These are phyloP conservation scores for Euptelea pleiosperma DNA, from an alignment of 164 flowering plant genomes.

Conservation along the genomic window DNA sequence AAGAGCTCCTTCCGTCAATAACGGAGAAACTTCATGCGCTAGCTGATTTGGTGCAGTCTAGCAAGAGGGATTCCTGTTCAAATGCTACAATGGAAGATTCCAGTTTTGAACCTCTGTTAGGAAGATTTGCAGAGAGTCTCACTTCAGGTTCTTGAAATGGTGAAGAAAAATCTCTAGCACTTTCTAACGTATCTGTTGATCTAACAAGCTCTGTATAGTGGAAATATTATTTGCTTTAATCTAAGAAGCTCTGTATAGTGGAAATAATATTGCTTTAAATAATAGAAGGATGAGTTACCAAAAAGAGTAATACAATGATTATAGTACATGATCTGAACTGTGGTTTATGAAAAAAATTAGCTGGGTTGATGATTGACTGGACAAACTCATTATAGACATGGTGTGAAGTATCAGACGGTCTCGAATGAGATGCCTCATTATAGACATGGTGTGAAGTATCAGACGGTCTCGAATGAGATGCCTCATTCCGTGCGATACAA, in stretches of 20 bases:
- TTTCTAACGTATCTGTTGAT: neutral
- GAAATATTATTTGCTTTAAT: neutral
- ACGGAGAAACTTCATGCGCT: conserved; percentile 37
- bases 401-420: too few species aligned
- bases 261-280: neutral
- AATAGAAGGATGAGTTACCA: neutral
- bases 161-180: conserved; percentile 18
- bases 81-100: conserved; percentile 12
- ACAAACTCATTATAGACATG: too few species aligned
- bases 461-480: too few species aligned
- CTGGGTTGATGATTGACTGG: too few species aligned
- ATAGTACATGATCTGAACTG: too few species aligned
- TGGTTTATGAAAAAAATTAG: too few species aligned
- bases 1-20: conserved; percentile 35
- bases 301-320: neutral
- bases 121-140: conserved; percentile 31
- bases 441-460: too few species aligned
- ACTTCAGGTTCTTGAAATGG: conserved; percentile 26
- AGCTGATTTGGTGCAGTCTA: conserved; percentile 23
- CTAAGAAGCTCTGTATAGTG: conserved; percentile 2
- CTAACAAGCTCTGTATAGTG: conserved; percentile 3
- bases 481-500: too few species aligned
- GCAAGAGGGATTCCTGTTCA: conserved; percentile 9
- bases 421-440: too few species aligned
- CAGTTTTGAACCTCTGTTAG: conserved; percentile 28